Evolutionary conservation across 2,329 filamentous ascomycete genomes (phyloP), one percentile per base, ranked within the genome.

Genomic region (Coleophoma cylindrospora): DNA sequence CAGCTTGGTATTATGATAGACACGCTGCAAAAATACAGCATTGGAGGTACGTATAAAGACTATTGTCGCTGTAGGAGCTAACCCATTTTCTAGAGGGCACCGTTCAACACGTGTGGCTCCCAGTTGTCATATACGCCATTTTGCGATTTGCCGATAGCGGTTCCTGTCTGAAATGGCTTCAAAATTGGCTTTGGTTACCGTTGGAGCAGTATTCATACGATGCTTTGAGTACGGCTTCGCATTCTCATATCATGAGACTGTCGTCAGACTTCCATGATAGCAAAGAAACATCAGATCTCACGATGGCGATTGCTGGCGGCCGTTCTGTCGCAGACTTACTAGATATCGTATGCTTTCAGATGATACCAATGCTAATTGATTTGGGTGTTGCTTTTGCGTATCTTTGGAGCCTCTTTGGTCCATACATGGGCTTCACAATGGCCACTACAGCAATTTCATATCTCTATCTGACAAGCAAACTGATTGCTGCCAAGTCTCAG

Each of bases 1-100:
- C 88, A 94, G 63, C 80, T 92, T 33, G 90, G 89, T 55, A 81
- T 88, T 51, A 83, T 95, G 55, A 84, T 89, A 55, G 82, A 94
- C 60, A 80, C 80, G 53, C 70, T 95, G 19, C 75, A 75, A 32
- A 71, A 74, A 34, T 73, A 76, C 40, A 50, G 45, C 33, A 36
- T 50, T 44, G 56, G 56, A 45, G 57, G 59, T 59, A 48, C 9
- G 27, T 27, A 27, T 27, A 8, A 7, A 27, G 9, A 27, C 2
- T 27, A 27, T 27, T 27, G 9, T 32, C 13, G 2, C 21, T 32
- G 12, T 15, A 13, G 32, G 9, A n/a, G 19, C 17, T 13, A n/a
- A 14, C 15, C 32, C n/a, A 34, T 33, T 44, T 27, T 27, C 11
- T 5, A n/a, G 11, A 15, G 11, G 21, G 10, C 9, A 27, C 27